Evolutionary conservation across 345 rosid genomes (phyloP).

Genomic region (Turritis glabra): DNA sequence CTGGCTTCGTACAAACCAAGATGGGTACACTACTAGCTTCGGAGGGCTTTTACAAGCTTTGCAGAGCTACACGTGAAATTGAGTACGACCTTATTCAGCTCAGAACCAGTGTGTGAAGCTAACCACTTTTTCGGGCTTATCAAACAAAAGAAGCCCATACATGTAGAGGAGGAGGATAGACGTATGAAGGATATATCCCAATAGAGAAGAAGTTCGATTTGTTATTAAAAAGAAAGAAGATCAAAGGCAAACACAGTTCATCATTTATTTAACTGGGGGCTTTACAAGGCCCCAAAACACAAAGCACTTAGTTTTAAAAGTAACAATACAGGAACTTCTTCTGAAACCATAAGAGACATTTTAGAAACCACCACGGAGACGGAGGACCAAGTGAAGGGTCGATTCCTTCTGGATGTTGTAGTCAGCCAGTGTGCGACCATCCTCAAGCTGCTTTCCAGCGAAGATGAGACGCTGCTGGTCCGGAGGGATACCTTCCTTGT

Average conservation of each 20-base stretch:
- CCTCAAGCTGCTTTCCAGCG: constrained; percentile 30
- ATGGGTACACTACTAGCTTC: too few relatives aligned
- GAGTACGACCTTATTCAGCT: too few relatives aligned
- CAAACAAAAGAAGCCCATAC: neutral
- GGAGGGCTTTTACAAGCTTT: too few relatives aligned
- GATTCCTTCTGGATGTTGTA: constrained; percentile 30
- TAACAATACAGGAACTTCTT: neutral
- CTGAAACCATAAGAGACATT: neutral
- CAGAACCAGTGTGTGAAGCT: too few relatives aligned
- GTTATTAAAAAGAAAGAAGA: neutral
- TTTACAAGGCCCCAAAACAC: constrained; percentile 1
- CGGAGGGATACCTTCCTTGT: constrained; percentile 21
- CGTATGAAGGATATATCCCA: neutral
- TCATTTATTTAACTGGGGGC: constrained; percentile 10
- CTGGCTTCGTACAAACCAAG: too few relatives aligned
- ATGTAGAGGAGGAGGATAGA: neutral
- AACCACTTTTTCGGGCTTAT: neutral
- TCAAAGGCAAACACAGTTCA: neutral
- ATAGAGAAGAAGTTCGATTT: neutral
- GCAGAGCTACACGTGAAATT: neutral
- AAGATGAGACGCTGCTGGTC: constrained; percentile 34
- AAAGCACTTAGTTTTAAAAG: neutral
- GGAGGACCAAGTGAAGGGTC: constrained; percentile 28
- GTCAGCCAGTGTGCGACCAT: constrained; percentile 19
- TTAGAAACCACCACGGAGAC: constrained; percentile 38